Evolutionary conservation across 192 early-diverging fungal species (phyloP).

Genomic region (Coemansia sp.): DNA sequence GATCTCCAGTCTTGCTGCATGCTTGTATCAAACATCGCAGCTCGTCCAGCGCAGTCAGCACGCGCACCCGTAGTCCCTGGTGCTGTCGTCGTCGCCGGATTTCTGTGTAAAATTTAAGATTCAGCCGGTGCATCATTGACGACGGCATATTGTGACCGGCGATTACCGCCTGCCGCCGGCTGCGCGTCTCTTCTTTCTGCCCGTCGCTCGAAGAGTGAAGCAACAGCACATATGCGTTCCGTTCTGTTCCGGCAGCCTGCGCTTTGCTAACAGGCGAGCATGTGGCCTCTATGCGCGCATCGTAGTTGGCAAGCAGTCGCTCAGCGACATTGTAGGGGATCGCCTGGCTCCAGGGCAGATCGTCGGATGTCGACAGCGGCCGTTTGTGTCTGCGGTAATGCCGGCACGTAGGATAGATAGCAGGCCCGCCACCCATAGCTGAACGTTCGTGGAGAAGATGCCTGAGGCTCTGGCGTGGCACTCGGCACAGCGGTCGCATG

Average conservation of each 20-base stretch:
- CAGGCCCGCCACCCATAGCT: too few relatives aligned
- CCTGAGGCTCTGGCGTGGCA: neutral
- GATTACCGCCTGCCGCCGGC: neutral
- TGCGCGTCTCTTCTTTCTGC: neutral
- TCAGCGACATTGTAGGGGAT: slow-evolving; percentile 15
- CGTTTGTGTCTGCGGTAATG: neutral
- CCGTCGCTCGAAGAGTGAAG: neutral
- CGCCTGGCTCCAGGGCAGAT: slow-evolving; percentile 21
- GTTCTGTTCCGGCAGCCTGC: neutral
- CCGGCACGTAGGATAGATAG: too few relatives aligned
- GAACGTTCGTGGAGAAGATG: too few relatives aligned
- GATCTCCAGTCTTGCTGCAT: slow-evolving; percentile 1
- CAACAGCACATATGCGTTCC: neutral
- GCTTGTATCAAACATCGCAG: slow-evolving; percentile 18
- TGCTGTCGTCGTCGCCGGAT: slow-evolving; percentile 25
- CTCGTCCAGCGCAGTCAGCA: slow-evolving; percentile 19
- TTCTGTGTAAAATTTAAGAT: slow-evolving; percentile 18
- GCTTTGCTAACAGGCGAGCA: neutral
- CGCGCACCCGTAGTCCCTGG: slow-evolving; percentile 30
- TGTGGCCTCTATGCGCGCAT: neutral
- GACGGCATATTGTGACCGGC: slow-evolving; percentile 34
- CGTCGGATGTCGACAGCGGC: neutral
- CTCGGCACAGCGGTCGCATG: neutral
- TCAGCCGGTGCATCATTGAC: slow-evolving; percentile 34
- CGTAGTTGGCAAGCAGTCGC: slow-evolving; percentile 5